Conservation (phyloP, 2,329 filamentous ascomycete genomes). For the Colletotrichum sp. region DNA sequence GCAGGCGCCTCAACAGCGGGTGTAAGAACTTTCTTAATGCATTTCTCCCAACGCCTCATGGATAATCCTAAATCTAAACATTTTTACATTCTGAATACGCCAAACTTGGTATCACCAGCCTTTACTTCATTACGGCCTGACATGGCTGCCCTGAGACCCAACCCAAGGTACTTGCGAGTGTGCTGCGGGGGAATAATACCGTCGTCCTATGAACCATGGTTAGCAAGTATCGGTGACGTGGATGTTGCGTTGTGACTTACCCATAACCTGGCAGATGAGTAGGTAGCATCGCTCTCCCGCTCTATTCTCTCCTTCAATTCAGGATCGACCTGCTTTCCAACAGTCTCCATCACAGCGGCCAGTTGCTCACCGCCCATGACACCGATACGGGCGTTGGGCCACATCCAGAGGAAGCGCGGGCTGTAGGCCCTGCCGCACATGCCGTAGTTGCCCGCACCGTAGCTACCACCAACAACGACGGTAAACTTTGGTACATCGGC, state of each 20-base stretch:
- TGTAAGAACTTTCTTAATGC: background rate
- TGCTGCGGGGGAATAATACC: constrained; percentile 81
- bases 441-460: constrained; percentile 95
- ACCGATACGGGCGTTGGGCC: constrained; percentile 94
- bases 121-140: constrained; percentile 68
- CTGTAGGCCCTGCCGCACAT: constrained; percentile 96
- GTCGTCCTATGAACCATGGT: constrained; percentile 60
- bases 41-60: background rate
- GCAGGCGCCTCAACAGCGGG: background rate
- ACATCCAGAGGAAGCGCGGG: constrained; percentile 94
- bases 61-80: background rate
- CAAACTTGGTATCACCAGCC: constrained; percentile 72
- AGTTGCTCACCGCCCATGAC: constrained; percentile 98
- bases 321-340: constrained; percentile 83
- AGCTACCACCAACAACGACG: constrained; percentile 91
- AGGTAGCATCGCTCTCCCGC: constrained; percentile 85
- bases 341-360: constrained; percentile 90
- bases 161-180: constrained; percentile 73
- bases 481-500: constrained; percentile 97
- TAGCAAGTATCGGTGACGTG: constrained; percentile 17
- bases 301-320: constrained; percentile 86
- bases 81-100: constrained; percentile 80
- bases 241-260: constrained; percentile 46
- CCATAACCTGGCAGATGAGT: constrained; percentile 89
- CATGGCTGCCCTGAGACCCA: constrained; percentile 75